Conservation (phyloP, 2,329 filamentous ascomycete genomes). For the Ophiostoma sp. region DNA sequence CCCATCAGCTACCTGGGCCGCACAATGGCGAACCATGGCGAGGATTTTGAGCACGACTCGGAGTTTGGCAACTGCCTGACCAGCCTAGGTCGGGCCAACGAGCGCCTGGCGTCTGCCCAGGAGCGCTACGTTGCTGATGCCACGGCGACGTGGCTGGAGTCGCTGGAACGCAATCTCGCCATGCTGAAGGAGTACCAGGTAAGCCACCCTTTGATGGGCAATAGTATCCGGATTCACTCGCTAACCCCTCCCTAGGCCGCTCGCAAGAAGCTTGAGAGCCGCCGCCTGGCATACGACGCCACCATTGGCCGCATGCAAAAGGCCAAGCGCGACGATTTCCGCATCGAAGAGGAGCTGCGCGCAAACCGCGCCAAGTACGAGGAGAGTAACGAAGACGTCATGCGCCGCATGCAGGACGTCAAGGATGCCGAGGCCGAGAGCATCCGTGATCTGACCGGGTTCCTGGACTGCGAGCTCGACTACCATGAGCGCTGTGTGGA, state of each 20-base stretch:
- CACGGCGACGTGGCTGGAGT: slow-evolving; percentile 83
- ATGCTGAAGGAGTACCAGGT: slow-evolving; percentile 99
- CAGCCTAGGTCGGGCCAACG: slow-evolving; percentile 80
- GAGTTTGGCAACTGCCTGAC: slow-evolving; percentile 87
- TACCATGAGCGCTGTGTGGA: slow-evolving; percentile 91
- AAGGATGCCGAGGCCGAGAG: slow-evolving; percentile 87
- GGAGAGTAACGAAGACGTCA: slow-evolving; percentile 88
- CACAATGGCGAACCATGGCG: slow-evolving; percentile 84
- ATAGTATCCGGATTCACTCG: too few relatives aligned
- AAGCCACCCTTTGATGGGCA: slow-evolving; percentile 36
- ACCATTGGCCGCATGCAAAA: slow-evolving; percentile 89
- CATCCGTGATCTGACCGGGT: slow-evolving; percentile 73
- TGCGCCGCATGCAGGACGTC: slow-evolving; percentile 92
- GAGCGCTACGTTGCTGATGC: slow-evolving; percentile 78
- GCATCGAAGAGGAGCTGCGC: slow-evolving; percentile 88
- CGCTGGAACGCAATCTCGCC: slow-evolving; percentile 81
- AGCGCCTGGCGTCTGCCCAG: slow-evolving; percentile 81
- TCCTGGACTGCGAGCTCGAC: slow-evolving; percentile 84
- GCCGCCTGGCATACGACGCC: slow-evolving; percentile 87
- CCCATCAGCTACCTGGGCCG: slow-evolving; percentile 78
- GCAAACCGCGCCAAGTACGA: slow-evolving; percentile 94
- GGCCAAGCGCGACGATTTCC: slow-evolving; percentile 89
- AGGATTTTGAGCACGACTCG: slow-evolving; percentile 88
- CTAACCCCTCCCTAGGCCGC: slow-evolving; percentile 55
- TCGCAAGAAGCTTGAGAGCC: slow-evolving; percentile 90